A percentile compares a stretch with the other conserved stretches of the same genome.
Evolutionary conservation across 805 yeast genomes (phyloP).

Genomic region (Tetrapisispora iriomotensis): DNA sequence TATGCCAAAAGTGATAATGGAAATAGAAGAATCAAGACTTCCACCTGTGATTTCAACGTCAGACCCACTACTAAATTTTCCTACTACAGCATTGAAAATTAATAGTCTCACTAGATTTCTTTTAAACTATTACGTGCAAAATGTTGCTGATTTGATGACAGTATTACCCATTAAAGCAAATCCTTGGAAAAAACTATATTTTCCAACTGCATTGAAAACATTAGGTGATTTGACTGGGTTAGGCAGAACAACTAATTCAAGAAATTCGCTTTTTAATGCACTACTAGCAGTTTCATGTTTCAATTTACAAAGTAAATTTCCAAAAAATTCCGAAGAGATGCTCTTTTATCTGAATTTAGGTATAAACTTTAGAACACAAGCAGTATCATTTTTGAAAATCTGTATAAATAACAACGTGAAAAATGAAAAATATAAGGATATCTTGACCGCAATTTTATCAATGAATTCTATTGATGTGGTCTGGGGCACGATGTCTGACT

Average conservation of each 20-base stretch:
- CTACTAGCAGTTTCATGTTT: constrained; percentile 74
- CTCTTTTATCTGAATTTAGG: constrained; percentile 64
- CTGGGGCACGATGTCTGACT: constrained; percentile 86
- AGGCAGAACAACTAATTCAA: constrained; percentile 66
- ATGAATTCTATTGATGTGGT: constrained; percentile 85
- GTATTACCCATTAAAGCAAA: constrained; percentile 62
- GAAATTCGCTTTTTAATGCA: constrained; percentile 70
- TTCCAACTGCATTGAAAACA: constrained; percentile 74
- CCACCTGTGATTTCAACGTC: constrained; percentile 8
- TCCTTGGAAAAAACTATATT: constrained; percentile 83
- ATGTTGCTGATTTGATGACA: constrained; percentile 73
- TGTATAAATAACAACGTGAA: constrained; percentile 45
- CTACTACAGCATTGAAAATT: constrained; percentile 52
- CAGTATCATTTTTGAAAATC: constrained; percentile 53
- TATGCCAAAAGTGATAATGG: constrained; percentile 19
- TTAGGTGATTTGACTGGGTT: constrained; percentile 69
- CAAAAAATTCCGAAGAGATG: constrained; percentile 57
- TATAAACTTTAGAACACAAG: constrained; percentile 63
- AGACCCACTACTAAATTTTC: constrained; percentile 20
- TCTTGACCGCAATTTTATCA: constrained; percentile 69
- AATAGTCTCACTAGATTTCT: constrained; percentile 65
- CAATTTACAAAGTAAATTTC: constrained; percentile 63
- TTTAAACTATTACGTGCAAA: constrained; percentile 58
- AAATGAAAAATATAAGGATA: constrained; percentile 70
- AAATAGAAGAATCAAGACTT: constrained; percentile 10